Evolutionary conservation across 2,329 filamentous ascomycete genomes (phyloP).

Genomic region (Fusarium tupiense): DNA sequence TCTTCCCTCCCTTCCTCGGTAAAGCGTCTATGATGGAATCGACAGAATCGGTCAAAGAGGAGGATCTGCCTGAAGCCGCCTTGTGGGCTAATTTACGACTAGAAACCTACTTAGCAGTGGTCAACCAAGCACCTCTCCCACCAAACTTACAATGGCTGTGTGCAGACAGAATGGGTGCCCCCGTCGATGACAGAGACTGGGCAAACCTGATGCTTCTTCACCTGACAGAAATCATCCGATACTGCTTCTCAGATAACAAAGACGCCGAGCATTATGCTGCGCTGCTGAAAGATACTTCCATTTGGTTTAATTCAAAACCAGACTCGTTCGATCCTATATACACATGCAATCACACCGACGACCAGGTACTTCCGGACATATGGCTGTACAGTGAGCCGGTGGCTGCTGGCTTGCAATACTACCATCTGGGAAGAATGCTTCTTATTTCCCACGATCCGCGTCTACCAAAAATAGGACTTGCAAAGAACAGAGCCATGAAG

Average conservation of each 20-base stretch:
- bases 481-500: slow-evolving; percentile 17
- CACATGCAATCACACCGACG: not conserved
- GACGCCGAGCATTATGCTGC: slow-evolving; percentile 28
- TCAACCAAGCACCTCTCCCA: slow-evolving; percentile 26
- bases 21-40: no score
- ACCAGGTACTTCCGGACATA: slow-evolving; percentile 37
- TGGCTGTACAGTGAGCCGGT: slow-evolving; percentile 40
- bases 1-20: no score
- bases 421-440: slow-evolving; percentile 43
- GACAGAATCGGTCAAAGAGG: not conserved
- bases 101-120: slow-evolving; percentile 34
- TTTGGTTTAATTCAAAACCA: slow-evolving; percentile 40
- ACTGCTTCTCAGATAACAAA: slow-evolving; percentile 39
- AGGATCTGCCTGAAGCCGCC: not conserved
- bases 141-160: not conserved
- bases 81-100: slow-evolving; percentile 30
- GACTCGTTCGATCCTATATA: slow-evolving; percentile 41
- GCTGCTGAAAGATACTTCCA: slow-evolving; percentile 30
- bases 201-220: slow-evolving; percentile 39
- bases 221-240: slow-evolving; percentile 37
- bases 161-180: not conserved
- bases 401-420: slow-evolving; percentile 42
- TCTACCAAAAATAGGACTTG: slow-evolving; percentile 36
- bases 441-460: slow-evolving; percentile 39
- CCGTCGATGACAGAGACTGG: slow-evolving; percentile 29